Base-by-base conservation (phyloP, 371 early-diverging fungal species). In the Saksenaea vasiformis region DNA sequence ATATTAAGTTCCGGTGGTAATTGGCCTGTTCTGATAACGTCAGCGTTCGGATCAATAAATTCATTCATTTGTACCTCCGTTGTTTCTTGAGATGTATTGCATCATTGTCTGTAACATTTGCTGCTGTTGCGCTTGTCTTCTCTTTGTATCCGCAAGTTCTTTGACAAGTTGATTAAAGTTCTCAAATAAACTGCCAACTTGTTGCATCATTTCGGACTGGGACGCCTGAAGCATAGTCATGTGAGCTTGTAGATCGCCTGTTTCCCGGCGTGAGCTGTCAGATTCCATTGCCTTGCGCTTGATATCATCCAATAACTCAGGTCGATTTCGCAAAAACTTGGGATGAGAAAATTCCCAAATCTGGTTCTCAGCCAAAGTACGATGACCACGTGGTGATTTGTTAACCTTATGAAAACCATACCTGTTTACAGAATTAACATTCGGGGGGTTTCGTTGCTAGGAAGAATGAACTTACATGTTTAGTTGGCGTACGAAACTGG, bases 271-370 rank as follows among this genome's bases (percentile, higher is more conserved):
- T 66, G 87, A 73, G 24, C 82, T 78, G 61, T 92, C 93, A 22
- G 90, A 79, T 64, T 95, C 94, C 85, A 91, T 90, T 2, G 94
- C 82, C 68, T 94, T 93, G 58, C 95, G 85, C 72, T 91, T 92
- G 71, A 95, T 94, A 57, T 93, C 90, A 67, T 93, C 93, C 22
- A 93, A 75, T 60, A 93, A 73, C 65, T 94, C 93, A 26, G 91
- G 87, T 17, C 87, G 87, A 65, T 89, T 88, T 54, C 92, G 86
- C 27, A 91, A 60, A 58, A 95, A 95, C 64, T 91, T 90, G 62
- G 90, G 80, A 71, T 95, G 95, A 56, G 91, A 91, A 74, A 95
- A 95, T 78, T 95, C 95, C 96, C 96, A 95, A 71, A 93, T 88
- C 76, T 93, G 94, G 74, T 92, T 91, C 70, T 92, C 94, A 22